Evolutionary conservation across 2,329 filamentous ascomycete species (phyloP).

Genomic region (Fusarium sp.): DNA sequence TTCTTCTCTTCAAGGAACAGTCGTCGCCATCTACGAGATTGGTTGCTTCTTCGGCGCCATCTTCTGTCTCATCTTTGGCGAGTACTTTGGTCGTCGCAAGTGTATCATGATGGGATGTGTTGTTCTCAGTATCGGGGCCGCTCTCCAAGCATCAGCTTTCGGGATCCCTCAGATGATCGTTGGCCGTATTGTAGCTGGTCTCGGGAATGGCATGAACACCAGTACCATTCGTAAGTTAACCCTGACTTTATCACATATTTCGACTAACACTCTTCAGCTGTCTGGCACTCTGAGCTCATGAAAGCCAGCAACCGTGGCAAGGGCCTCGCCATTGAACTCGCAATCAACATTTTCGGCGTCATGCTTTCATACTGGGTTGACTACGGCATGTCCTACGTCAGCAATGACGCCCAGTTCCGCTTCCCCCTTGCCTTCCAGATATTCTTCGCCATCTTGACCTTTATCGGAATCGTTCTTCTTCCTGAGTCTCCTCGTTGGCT

Average conservation of each 20-base stretch:
- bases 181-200: constrained; percentile 53
- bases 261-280: constrained; percentile 29
- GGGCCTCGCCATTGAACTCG: constrained; percentile 42
- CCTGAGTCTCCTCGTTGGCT: constrained; percentile 56
- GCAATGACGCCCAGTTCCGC: constrained; percentile 51
- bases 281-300: constrained; percentile 54
- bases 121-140: constrained; percentile 53
- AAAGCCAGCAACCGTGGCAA: constrained; percentile 50
- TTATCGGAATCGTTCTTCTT: constrained; percentile 46
- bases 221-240: constrained; percentile 51
- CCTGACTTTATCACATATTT: no score
- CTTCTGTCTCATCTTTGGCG: constrained; percentile 50
- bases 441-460: constrained; percentile 49
- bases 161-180: constrained; percentile 54
- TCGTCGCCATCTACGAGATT: constrained; percentile 57
- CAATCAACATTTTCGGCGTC: constrained; percentile 51
- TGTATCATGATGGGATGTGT: constrained; percentile 51
- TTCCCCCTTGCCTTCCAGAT: constrained; percentile 57
- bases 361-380: constrained; percentile 49
- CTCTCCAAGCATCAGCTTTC: constrained; percentile 52
- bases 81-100: constrained; percentile 52
- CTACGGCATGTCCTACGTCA: constrained; percentile 49
- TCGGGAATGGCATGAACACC: constrained; percentile 58
- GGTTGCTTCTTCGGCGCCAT: constrained; percentile 58
- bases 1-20: constrained; percentile 54